Evolutionary conservation across 352 stramenopile species (phyloP), one percentile per base, ranked within the genome.

Genomic region (Phytophthora quininea): DNA sequence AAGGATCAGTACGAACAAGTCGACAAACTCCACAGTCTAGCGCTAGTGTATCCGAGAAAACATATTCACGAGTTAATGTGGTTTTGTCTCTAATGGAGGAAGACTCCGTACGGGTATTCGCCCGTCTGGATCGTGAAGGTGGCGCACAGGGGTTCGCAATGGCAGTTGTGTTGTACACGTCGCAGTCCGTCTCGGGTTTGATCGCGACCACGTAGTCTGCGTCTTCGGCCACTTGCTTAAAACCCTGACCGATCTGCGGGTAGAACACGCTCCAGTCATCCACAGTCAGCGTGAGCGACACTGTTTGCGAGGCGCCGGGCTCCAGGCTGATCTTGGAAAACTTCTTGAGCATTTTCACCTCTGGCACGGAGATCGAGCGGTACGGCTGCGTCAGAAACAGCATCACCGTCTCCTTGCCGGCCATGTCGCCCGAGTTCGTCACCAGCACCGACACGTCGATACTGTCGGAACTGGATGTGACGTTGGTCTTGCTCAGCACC

Each of bases 161-260:
- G 6, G 46, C 55, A 35, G 59, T 69, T 47, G 50, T 48, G 60
- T 74, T 73, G 71, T 90, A 82, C 35, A 86, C 77, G 19, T 84
- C 62, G 64, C 88, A 96, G 70, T 91, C 86, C 12, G 73, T 85
- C 29, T 91, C 71, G n/a, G 82, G 76, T 33, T 84, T 88, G 52
- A 91, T 64, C 2, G 76, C 81, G 31, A 94, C 54, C 24, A 87
- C 61, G 53, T 90, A 95, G 15, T 86, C 68, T 3, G 81, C 81
- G 19, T 71, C 49, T 58, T 96, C 86, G 12, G 85, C 69, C 27
- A 88, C 70, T 19, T 57, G 63, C 15, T 79, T 74, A 47, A 87
- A 81, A 1, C 79, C 76, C 2, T 67, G 32, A 14, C 77, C 76
- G 29, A 89, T 80, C 58, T 90, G 76, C 6, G 78, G 76, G 24